Percentiles rank a stretch among this genome's conserved stretches.
Evolutionary conservation across 2,329 filamentous ascomycete genomes (phyloP).

Genomic region (Ustilaginoidea virens): DNA sequence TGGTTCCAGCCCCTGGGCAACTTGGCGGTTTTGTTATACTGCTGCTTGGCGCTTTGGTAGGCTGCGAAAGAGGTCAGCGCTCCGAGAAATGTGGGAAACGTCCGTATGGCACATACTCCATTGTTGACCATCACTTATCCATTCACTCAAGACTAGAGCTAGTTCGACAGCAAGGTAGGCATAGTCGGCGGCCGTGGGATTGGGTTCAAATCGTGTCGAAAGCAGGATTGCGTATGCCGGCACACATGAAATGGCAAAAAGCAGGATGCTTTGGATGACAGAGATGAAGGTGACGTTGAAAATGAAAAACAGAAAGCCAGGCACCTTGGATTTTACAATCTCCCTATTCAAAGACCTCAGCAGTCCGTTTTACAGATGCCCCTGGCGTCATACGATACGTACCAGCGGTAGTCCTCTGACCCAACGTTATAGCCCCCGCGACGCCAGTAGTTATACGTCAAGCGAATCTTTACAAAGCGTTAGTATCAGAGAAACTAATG

Average conservation of each 20-base stretch:
- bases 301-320: conserved; percentile 54
- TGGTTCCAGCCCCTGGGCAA: conserved; percentile 49
- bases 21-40: conserved; percentile 59
- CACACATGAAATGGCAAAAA: conserved; percentile 57
- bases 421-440: conserved; percentile 82
- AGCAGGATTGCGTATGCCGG: conserved; percentile 78
- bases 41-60: conserved; percentile 67
- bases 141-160: conserved; percentile 47
- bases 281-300: conserved; percentile 88
- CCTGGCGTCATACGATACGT: conserved; percentile 4
- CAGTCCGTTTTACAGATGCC: not conserved
- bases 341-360: conserved; percentile 30
- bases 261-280: conserved; percentile 64
- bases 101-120: conserved; percentile 43
- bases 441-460: conserved; percentile 96
- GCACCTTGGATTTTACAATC: conserved; percentile 52
- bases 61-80: conserved; percentile 24
- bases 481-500: not conserved
- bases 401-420: conserved; percentile 90
- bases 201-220: conserved; percentile 44
- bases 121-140: conserved; percentile 80
- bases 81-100: not conserved
- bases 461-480: conserved; percentile 38
- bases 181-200: conserved; percentile 29
- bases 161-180: conserved; percentile 30